Percentiles rank a stretch among this genome's conserved stretches.
phyloP scores from a whole-genome alignment of 208 protist genomes.

The Polymyxa betae region DNA sequence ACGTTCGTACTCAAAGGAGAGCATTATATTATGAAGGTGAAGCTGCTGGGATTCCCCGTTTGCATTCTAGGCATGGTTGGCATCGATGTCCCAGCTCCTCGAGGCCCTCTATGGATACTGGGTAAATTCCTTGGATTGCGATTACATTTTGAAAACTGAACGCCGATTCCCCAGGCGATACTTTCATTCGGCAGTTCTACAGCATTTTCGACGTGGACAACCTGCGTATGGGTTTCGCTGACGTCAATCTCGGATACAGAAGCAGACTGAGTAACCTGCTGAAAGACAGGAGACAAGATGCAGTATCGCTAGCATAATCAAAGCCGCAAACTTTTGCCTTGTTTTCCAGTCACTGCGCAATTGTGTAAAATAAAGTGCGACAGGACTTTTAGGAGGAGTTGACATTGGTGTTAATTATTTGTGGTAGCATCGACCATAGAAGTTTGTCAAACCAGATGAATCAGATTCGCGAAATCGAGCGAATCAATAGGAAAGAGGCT shows the following conservation, averaged over 20 bases:
- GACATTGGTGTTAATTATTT: no score
- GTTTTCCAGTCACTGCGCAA: no score
- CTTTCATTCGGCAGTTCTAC: slow-evolving; percentile 78
- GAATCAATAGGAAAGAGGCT: slow-evolving; percentile 60
- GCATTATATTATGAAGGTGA: slow-evolving; percentile 61
- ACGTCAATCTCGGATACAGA: slow-evolving; percentile 8
- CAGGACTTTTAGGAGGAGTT: no score
- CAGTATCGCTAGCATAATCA: no score
- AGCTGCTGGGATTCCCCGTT: slow-evolving; percentile 57
- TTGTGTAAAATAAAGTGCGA: no score
- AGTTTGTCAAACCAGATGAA: no score
- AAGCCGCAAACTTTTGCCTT: no score
- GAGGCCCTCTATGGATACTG: slow-evolving; percentile 79
- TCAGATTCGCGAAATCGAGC: slow-evolving; percentile 49
- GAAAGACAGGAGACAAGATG: no score
- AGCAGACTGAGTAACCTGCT: no score
- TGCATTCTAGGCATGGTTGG: slow-evolving; percentile 80
- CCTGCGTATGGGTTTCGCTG: slow-evolving; percentile 31
- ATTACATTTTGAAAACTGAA: background rate
- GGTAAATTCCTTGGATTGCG: background rate
- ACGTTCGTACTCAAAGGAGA: slow-evolving; percentile 46
- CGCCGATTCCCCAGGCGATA: slow-evolving; percentile 74
- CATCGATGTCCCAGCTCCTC: slow-evolving; percentile 69
- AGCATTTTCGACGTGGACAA: slow-evolving; percentile 56
- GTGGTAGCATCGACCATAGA: no score